Base-by-base conservation (phyloP, 148 eudicot species). In the Rhododendron mucronatum region DNA sequence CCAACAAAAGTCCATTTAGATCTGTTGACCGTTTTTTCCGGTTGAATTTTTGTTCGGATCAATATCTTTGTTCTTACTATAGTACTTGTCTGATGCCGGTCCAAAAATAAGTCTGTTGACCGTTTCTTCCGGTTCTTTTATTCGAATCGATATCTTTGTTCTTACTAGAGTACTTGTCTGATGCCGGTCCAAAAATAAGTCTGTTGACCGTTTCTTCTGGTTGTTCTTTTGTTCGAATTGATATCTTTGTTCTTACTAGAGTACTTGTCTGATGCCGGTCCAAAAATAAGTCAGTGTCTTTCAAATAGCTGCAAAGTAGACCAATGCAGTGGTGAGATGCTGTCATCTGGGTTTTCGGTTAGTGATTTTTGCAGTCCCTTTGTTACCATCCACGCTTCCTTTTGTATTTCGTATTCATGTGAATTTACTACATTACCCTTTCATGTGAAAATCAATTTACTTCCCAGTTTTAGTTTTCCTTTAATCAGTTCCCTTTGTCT, bases 1-100 rank as follows among this genome's bases (percentile, higher is more conserved):
- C 86, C 90, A 90, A 61, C 91, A 90, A 35, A 91, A 88, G 88
- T 84, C 88, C 12, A 50, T 35, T 76, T 86, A 86, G 67, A 50
- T 48, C 1, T 39, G 6, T 59, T 20, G 67, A 26, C 12, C 28
- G 7, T 16, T 80, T 80, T 41, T 80, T 51, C 63, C 18, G 12
- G 11, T 30, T 50, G 11, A n/a, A n/a, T n/a, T 50, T 80, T 28
- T n/a, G 59, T 8, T 79, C 21, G 7, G 12, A 51, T 51, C 63
- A 7, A 28, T 51, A 80, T 51, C 63, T 51, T 5, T 26, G 6
- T 50, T 30, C 51, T 28, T 26, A 3, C 41, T 30, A 10, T 16
- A 16, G 4, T 47, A 47, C 16, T 44, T 80, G 51, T 4, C 16
- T 80, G 61, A 48, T 78, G 39, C 33, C 55, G 28, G 81, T 45